phyloP scores from a whole-genome alignment of 2,329 filamentous ascomycete genomes.

The Pseudogymnoascus sp. region DNA sequence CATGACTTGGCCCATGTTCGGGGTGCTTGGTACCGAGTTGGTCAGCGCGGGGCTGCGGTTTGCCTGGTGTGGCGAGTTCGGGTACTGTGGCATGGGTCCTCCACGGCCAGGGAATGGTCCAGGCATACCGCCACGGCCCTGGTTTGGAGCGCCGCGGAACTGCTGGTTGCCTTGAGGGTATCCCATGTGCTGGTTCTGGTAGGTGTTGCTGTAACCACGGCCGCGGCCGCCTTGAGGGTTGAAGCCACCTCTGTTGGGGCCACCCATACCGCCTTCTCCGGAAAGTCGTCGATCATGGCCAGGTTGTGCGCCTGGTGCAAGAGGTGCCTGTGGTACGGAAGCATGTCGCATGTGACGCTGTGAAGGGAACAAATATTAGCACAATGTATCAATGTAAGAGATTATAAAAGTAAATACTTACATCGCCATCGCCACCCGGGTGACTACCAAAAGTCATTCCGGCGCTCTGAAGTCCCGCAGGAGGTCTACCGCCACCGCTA shows the following conservation, averaged over 20 bases:
- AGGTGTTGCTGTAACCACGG: slow-evolving; percentile 40
- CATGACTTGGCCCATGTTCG: slow-evolving; percentile 60
- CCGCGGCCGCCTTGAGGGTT: slow-evolving; percentile 39
- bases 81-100: slow-evolving; percentile 41
- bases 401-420: slow-evolving; percentile 41
- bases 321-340: slow-evolving; percentile 53
- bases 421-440: slow-evolving; percentile 63
- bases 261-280: slow-evolving; percentile 61
- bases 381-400: neutral
- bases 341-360: slow-evolving; percentile 63
- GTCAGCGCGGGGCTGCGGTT: slow-evolving; percentile 58
- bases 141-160: slow-evolving; percentile 27
- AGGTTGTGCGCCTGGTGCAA: slow-evolving; percentile 54
- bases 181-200: slow-evolving; percentile 41
- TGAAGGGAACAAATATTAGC: slow-evolving; percentile 13
- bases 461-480: slow-evolving; percentile 48
- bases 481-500: slow-evolving; percentile 75
- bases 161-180: slow-evolving; percentile 26
- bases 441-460: slow-evolving; percentile 10
- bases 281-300: slow-evolving; percentile 80
- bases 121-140: slow-evolving; percentile 43
- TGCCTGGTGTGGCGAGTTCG: slow-evolving; percentile 58
- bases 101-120: slow-evolving; percentile 38
- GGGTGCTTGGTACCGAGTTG: slow-evolving; percentile 58
- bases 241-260: slow-evolving; percentile 50